phyloP scores from a whole-genome alignment of 176 grass and related monocot genomes.

The Saccharum spontaneum region DNA sequence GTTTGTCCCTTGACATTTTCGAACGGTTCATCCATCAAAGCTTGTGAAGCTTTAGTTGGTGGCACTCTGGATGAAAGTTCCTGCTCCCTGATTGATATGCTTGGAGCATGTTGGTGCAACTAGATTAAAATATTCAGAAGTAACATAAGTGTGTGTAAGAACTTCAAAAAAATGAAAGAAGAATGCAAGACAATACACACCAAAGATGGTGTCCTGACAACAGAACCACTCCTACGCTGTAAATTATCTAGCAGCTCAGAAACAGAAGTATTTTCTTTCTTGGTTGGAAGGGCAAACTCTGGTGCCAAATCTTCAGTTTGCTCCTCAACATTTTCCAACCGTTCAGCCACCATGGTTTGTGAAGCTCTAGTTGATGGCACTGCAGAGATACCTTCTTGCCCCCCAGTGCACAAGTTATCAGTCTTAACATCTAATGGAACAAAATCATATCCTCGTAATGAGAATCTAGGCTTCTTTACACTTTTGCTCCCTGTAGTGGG shows the following conservation, averaged over 20 bases:
- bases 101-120: conserved; percentile 25
- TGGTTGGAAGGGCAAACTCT: conserved; percentile 40
- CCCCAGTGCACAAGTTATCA: conserved; percentile 28
- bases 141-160: conserved; percentile 17
- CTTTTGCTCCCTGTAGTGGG: conserved; percentile 44
- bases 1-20: conserved; percentile 46
- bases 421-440: conserved; percentile 31
- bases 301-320: conserved; percentile 44
- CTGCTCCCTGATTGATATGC: neutral
- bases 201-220: conserved; percentile 45
- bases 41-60: conserved; percentile 31
- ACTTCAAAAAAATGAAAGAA: conserved; percentile 29
- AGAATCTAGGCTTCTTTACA: conserved; percentile 63
- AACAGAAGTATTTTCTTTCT: conserved; percentile 56
- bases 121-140: conserved; percentile 35
- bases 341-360: conserved; percentile 38
- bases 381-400: conserved; percentile 30
- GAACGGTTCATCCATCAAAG: conserved; percentile 41
- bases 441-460: conserved; percentile 39
- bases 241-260: conserved; percentile 81
- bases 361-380: conserved; percentile 32
- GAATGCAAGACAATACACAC: conserved; percentile 34
- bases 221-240: conserved; percentile 49
- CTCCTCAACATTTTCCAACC: conserved; percentile 50
- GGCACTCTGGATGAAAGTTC: conserved; percentile 33